Evolutionary conservation across 2,329 filamentous ascomycete species (phyloP), one percentile per base, ranked within the genome.

Genomic region (Fusarium longipes): DNA sequence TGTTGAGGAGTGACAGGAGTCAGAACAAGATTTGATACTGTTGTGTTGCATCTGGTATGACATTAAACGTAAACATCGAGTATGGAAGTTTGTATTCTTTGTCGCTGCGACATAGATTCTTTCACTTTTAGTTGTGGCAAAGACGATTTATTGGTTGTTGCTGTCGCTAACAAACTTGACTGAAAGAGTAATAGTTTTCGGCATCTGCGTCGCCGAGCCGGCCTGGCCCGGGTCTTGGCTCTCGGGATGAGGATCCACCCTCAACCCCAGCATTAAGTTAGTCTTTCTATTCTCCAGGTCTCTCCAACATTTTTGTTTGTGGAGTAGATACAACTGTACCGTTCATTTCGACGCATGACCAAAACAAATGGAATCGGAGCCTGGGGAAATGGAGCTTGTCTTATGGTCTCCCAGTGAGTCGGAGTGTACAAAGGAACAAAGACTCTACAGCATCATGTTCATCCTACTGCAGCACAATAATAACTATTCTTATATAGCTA

Each of bases 201-300:
- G 57, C 53, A 44, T 52, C 36, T 53, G 58, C 50, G 53, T 63
- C 54, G 65, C 64, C 65, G 53, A 67, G 64, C 42, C 66, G 66
- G 66, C 63, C 55, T 67, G 51, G 50, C 61, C 65, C 65, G 65
- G 65, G 33, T 49, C 58, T 55, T 67, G 62, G 53, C 53, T 54
- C 53, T 54, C 32, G 39, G 63, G 43, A 48, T 25, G 20, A 35
- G 20, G 38, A 47, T 49, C 64, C 65, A 67, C 65, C 52, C 35
- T 25, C 36, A 22, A 39, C 40, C 58, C 65, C 54, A 38, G 43
- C 48, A 58, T 20, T 48, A 27, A 20, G n/a, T 65, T 44, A 25
- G 24, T 32, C 25, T 57, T 30, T 45, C n/a, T 25, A 8, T 44
- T 52, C 38, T 27, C 49, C 38, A 52, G 22, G 29, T 44, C 36